A percentile compares a stretch with the other conserved stretches of the same genome.
Evolutionary conservation across 352 stramenopile genomes (phyloP).

Genomic region (Achlya hypogyna): DNA sequence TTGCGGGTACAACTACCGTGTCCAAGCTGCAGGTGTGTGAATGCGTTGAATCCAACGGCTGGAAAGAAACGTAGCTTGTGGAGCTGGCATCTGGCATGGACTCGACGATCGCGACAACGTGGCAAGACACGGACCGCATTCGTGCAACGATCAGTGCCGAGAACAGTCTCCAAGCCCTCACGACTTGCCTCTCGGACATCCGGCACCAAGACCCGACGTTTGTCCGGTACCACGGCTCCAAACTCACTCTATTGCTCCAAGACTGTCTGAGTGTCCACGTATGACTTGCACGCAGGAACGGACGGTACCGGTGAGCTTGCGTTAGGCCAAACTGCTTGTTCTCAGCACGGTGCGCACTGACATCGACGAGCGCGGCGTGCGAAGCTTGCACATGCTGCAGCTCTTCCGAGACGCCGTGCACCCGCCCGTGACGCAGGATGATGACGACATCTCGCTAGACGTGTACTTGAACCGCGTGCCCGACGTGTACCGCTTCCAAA

Average conservation of each 20-base stretch:
- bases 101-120: slow-evolving; percentile 1
- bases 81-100: slow-evolving; percentile 33
- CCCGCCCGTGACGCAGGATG: not conserved
- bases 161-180: slow-evolving; percentile 44
- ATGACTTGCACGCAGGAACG: not conserved
- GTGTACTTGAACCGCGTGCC: not conserved
- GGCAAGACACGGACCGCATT: slow-evolving; percentile 18
- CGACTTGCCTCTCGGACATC: slow-evolving; percentile 45
- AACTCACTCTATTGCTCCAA: slow-evolving; percentile 68
- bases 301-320: not conserved
- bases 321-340: slow-evolving; percentile 8
- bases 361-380: not conserved
- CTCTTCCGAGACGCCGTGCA: slow-evolving; percentile 6
- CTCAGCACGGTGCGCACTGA: slow-evolving; percentile 1
- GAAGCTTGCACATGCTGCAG: slow-evolving; percentile 10
- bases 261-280: slow-evolving; percentile 24
- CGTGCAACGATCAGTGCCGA: slow-evolving; percentile 25
- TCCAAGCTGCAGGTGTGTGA: slow-evolving; percentile 44
- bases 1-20: slow-evolving; percentile 27
- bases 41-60: not conserved
- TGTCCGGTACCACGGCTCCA: slow-evolving; percentile 69
- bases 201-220: slow-evolving; percentile 41
- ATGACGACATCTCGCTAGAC: not conserved
- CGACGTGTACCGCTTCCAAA: slow-evolving; percentile 1
- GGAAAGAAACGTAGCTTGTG: slow-evolving; percentile 28